Conservation (phyloP, 768 basidiomycete genomes). For the Lactarius hatsudake region DNA sequence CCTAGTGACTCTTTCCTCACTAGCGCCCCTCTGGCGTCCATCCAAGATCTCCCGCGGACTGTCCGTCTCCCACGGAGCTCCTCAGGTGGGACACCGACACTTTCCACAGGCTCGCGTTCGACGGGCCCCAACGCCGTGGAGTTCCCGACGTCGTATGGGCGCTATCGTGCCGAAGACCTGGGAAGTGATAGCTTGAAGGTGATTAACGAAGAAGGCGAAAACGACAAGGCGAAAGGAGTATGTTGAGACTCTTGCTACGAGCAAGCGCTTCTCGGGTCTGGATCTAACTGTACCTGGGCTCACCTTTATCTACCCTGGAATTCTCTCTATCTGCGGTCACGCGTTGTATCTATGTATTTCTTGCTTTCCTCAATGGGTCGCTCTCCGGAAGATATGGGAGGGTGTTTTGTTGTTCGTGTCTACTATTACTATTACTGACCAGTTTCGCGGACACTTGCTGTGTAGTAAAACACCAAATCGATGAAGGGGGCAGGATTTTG, state of each 20-base stretch:
- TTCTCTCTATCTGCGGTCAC: background rate
- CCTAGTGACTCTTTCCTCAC: slow-evolving; percentile 1
- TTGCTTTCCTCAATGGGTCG: background rate
- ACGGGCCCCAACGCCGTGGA: slow-evolving; percentile 1
- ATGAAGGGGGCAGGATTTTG: background rate
- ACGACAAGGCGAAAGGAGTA: background rate
- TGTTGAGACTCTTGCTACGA: background rate
- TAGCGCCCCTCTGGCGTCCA: slow-evolving; percentile 2
- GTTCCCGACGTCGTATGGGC: slow-evolving; percentile 15
- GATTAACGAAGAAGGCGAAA: slow-evolving; percentile 1
- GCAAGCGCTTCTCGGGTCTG: background rate
- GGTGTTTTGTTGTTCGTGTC: background rate
- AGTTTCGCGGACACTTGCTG: background rate
- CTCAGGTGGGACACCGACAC: background rate
- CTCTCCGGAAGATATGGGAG: background rate
- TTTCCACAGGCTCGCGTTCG: background rate
- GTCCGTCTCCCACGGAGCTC: background rate
- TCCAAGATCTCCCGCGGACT: background rate
- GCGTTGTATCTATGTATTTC: background rate
- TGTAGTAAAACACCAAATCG: background rate
- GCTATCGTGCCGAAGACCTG: slow-evolving; percentile 11
- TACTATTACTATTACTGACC: background rate
- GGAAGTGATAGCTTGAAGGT: background rate
- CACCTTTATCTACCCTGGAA: background rate
- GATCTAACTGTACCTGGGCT: background rate